These are phyloP conservation scores for Clarkia xantiana DNA, from an alignment of 345 rosid genomes.

Conservation along the genomic window DNA sequence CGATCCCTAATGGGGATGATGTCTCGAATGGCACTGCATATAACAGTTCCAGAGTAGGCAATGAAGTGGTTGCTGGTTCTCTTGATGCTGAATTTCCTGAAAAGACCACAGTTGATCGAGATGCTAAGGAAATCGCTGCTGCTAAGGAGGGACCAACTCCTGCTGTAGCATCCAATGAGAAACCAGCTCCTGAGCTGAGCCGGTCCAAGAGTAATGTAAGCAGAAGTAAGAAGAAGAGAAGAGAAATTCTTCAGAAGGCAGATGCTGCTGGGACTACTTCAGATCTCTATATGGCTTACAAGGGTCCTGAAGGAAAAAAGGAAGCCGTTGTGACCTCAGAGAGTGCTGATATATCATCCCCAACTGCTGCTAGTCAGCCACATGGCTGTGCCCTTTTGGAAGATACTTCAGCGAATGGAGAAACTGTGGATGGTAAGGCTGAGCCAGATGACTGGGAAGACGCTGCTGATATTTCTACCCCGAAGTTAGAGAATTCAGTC, in stretches of 20 bases:
- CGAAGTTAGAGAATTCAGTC: constrained; percentile 47
- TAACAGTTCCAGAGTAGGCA: neutral
- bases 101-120: constrained; percentile 19
- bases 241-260: constrained; percentile 68
- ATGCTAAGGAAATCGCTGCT: constrained; percentile 19
- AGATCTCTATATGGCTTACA: constrained; percentile 83
- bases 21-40: constrained; percentile 7
- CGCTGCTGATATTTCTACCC: constrained; percentile 76
- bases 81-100: constrained; percentile 13
- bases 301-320: constrained; percentile 77
- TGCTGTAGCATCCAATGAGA: constrained; percentile 38
- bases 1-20: constrained; percentile 11
- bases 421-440: constrained; percentile 26
- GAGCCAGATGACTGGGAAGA: constrained; percentile 98
- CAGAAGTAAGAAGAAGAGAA: constrained; percentile 42
- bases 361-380: constrained; percentile 21
- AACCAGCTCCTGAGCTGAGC: constrained; percentile 23
- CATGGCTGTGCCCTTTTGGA: constrained; percentile 17
- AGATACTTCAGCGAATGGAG: constrained; percentile 19
- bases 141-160: constrained; percentile 15
- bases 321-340: constrained; percentile 22
- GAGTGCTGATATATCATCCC: constrained; percentile 14
- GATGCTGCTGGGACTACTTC: constrained; percentile 84
- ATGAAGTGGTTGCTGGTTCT: constrained; percentile 13
- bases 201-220: constrained; percentile 27